Percentiles rank a stretch among this genome's conserved stretches.
These are phyloP conservation scores for Baorangia bicolor DNA, from an alignment of 768 basidiomycete species.

Conservation along the genomic window DNA sequence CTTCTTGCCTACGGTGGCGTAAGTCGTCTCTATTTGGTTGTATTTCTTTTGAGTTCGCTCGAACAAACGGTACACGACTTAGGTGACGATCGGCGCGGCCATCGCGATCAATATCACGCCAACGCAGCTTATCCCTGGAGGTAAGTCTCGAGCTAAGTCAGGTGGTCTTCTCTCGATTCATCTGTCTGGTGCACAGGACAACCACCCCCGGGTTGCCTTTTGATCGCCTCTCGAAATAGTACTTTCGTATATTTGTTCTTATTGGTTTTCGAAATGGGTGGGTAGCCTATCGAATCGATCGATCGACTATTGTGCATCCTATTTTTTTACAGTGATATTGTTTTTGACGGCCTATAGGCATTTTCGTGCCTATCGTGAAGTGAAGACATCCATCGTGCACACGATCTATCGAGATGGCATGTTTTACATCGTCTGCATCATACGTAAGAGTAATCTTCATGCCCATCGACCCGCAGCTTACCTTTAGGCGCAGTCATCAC, in stretches of 20 bases:
- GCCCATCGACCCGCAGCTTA: not conserved
- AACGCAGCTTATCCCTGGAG: conserved; percentile 1
- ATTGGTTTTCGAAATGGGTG: conserved; percentile 12
- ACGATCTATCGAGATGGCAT: conserved; percentile 16
- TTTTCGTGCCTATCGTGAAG: conserved; percentile 4
- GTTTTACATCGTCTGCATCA: conserved; percentile 19
- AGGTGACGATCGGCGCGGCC: conserved; percentile 11
- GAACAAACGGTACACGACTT: not conserved
- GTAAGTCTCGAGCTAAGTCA: not conserved
- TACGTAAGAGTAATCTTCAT: not conserved
- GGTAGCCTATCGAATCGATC: not conserved
- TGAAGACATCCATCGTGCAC: not conserved
- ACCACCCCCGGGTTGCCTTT: not conserved
- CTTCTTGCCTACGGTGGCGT: conserved; percentile 12
- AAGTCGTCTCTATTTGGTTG: not conserved
- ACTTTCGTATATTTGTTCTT: conserved; percentile 8
- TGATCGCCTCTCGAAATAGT: not conserved
- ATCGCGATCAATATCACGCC: conserved; percentile 1
- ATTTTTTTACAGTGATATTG: conserved; percentile 5
- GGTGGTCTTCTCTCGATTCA: not conserved
- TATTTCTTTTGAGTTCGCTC: not conserved
- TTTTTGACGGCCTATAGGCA: conserved; percentile 4
- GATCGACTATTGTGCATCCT: not conserved
- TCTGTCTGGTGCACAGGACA: not conserved
- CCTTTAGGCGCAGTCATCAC: conserved; percentile 10